These are phyloP conservation scores for Yamadazyma sp. DNA, from an alignment of 1,139 yeast species.

Conservation along the genomic window DNA sequence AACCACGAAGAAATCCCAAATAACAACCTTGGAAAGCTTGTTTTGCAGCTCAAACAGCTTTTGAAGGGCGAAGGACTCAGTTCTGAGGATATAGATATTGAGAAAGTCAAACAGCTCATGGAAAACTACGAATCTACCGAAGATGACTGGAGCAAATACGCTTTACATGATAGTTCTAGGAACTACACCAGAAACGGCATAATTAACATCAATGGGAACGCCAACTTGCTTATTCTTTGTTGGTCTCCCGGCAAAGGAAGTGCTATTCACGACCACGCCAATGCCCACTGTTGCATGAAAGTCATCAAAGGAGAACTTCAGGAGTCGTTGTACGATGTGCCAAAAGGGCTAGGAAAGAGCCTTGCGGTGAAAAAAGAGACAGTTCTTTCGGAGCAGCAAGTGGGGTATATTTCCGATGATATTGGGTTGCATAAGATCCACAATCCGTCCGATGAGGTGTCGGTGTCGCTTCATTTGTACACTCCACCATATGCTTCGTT, in stretches of 20 bases:
- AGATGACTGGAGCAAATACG: slow-evolving; percentile 60
- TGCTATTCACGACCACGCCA: slow-evolving; percentile 74
- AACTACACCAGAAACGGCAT: slow-evolving; percentile 65
- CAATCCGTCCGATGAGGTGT: slow-evolving; percentile 50
- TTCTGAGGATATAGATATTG: slow-evolving; percentile 57
- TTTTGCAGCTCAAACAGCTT: slow-evolving; percentile 29
- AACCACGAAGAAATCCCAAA: slow-evolving; percentile 13
- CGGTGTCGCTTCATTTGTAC: slow-evolving; percentile 72
- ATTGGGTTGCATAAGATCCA: slow-evolving; percentile 68
- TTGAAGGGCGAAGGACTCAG: slow-evolving; percentile 41
- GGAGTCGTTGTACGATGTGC: slow-evolving; percentile 61
- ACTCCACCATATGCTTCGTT: slow-evolving; percentile 77
- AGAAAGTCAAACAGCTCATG: slow-evolving; percentile 46
- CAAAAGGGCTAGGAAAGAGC: slow-evolving; percentile 28
- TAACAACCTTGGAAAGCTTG: slow-evolving; percentile 26
- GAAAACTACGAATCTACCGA: slow-evolving; percentile 47
- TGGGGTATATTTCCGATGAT: slow-evolving; percentile 66
- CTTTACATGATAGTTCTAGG: slow-evolving; percentile 51
- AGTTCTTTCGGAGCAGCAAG: slow-evolving; percentile 42
- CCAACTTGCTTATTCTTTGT: slow-evolving; percentile 64
- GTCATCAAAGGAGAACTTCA: slow-evolving; percentile 58
- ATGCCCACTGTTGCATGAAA: slow-evolving; percentile 72
- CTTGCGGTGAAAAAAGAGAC: slow-evolving; percentile 35
- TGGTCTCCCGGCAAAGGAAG: slow-evolving; percentile 74
- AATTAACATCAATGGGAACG: slow-evolving; percentile 65